Percentiles rank a stretch among this genome's conserved stretches.
These are phyloP conservation scores for Elongisporangium prolatum DNA, from an alignment of 352 stramenopile genomes.

Conservation along the genomic window DNA sequence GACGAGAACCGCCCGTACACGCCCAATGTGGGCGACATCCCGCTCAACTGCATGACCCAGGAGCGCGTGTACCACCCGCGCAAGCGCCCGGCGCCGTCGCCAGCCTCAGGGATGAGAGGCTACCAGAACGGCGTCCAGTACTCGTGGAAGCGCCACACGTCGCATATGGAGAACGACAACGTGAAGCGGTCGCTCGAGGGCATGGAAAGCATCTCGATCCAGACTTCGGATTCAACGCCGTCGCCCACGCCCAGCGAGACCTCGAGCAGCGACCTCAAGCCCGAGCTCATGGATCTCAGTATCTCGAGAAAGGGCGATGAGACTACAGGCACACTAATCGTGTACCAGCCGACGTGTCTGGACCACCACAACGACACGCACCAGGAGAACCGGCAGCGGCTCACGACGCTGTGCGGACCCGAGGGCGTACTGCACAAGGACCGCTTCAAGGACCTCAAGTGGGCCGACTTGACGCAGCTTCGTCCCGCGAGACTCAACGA, in stretches of 20 bases:
- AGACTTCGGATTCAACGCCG: background rate
- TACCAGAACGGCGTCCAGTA: constrained; percentile 22
- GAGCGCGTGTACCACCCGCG: constrained; percentile 31
- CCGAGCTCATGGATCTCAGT: constrained; percentile 2
- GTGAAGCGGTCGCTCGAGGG: constrained; percentile 11
- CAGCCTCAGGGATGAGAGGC: constrained; percentile 14
- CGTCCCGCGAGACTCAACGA: constrained; percentile 44
- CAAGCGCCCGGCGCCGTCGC: constrained; percentile 35
- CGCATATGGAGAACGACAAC: constrained; percentile 6
- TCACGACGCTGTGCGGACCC: constrained; percentile 47
- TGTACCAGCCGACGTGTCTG: constrained; percentile 66
- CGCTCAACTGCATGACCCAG: constrained; percentile 44
- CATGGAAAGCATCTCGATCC: background rate
- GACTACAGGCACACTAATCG: constrained; percentile 37
- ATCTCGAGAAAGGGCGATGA: constrained; percentile 13
- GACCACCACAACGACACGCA: constrained; percentile 77
- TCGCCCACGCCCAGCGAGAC: background rate
- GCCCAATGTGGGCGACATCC: constrained; percentile 20
- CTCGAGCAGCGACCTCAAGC: constrained; percentile 5
- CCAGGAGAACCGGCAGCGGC: constrained; percentile 58
- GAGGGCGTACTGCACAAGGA: constrained; percentile 61
- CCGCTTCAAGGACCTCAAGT: constrained; percentile 54
- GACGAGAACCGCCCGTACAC: constrained; percentile 21
- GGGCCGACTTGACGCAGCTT: constrained; percentile 54
- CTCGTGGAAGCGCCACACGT: constrained; percentile 27